Conservation (phyloP, 2,329 filamentous ascomycete species). For the Capronia coronata region DNA sequence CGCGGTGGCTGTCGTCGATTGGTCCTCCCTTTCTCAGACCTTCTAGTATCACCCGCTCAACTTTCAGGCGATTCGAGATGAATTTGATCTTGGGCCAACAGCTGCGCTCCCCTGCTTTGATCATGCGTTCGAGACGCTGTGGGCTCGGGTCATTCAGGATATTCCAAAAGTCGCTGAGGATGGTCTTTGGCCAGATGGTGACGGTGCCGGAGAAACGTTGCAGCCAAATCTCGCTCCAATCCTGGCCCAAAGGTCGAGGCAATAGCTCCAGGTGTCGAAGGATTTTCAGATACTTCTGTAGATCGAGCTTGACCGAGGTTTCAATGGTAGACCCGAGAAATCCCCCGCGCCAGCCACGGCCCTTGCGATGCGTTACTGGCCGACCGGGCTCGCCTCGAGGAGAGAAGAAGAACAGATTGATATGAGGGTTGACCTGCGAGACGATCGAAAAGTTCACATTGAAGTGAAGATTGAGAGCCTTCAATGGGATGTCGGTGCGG, state of each 20-base stretch:
- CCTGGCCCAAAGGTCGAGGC: constrained; percentile 81
- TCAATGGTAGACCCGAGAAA: constrained; percentile 89
- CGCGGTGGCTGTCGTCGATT: constrained; percentile 28
- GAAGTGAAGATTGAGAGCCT: constrained; percentile 90
- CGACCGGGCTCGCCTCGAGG: constrained; percentile 85
- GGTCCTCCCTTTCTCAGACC: constrained; percentile 40
- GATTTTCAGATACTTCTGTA: constrained; percentile 97
- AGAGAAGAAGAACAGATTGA: constrained; percentile 98
- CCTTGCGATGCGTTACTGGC: constrained; percentile 87
- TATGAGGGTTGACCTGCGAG: constrained; percentile 83
- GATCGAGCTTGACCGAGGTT: constrained; percentile 90
- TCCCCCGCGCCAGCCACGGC: constrained; percentile 90
- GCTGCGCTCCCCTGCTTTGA: constrained; percentile 81
- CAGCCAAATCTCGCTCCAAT: constrained; percentile 95
- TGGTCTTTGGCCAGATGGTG: constrained; percentile 87
- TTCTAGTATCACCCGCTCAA: constrained; percentile 63
- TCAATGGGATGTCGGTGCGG: constrained; percentile 90
- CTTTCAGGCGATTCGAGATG: constrained; percentile 74
- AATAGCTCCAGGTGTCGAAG: constrained; percentile 86
- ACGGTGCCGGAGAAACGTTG: constrained; percentile 92
- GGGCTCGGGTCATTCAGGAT: constrained; percentile 79
- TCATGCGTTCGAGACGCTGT: constrained; percentile 73
- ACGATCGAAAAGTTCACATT: constrained; percentile 97
- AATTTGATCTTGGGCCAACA: constrained; percentile 90
- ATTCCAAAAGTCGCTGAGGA: constrained; percentile 71